Conservation (phyloP, 1,284 basidiomycete species). For the Phlebopus sp. region DNA sequence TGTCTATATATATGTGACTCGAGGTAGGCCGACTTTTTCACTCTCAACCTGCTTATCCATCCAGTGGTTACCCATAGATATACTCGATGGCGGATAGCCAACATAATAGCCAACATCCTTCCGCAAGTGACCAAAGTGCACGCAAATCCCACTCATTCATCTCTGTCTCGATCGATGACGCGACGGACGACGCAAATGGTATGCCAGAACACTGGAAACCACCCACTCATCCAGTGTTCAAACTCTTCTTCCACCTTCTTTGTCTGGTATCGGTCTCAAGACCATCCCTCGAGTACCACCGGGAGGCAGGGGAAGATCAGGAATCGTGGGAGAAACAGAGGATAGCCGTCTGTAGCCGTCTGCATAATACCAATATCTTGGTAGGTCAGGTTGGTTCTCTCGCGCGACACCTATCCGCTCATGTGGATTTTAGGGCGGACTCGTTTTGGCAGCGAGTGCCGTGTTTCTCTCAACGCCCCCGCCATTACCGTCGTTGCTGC, state of each 20-base stretch:
- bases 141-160: too few species aligned
- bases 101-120: too few species aligned
- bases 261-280: slow-evolving; percentile 4
- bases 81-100: too few species aligned
- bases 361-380: slow-evolving; percentile 1
- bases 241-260: background rate
- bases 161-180: too few species aligned
- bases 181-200: too few species aligned
- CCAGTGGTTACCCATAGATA: too few species aligned
- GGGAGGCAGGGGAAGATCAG: background rate
- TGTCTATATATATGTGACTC: too few species aligned
- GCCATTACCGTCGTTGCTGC: slow-evolving; percentile 1
- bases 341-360: background rate
- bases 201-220: background rate
- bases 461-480: slow-evolving; percentile 4
- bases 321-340: slow-evolving; percentile 1
- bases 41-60: too few species aligned
- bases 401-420: background rate
- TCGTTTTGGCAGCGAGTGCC: slow-evolving; percentile 1
- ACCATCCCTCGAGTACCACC: slow-evolving; percentile 2
- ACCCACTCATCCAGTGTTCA: background rate
- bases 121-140: too few species aligned
- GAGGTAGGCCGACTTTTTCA: too few species aligned
- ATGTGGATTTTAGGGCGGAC: background rate
- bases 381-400: background rate